Base-by-base conservation (phyloP, 163 green algal species). In the Coccomyxa subellipsoidea region DNA sequence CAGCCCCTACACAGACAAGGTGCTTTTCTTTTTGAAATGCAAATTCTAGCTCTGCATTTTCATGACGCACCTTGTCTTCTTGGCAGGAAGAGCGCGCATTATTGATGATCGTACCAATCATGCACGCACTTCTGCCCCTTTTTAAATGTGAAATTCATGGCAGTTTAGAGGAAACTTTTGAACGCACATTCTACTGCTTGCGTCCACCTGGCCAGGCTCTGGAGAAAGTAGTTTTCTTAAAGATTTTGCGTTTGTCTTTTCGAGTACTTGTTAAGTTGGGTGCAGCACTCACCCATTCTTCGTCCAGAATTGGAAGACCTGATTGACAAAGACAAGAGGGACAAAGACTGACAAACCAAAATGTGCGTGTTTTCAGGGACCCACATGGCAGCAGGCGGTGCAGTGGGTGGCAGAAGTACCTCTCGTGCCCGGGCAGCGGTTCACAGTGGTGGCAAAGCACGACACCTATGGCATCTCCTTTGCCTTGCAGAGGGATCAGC, bases 391-490 rank as follows among this genome's bases (percentile, higher is more conserved):
- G 85, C 90, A 96, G 84, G 91, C 93, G 32, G 88, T 96, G 32
- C 91, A 95, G 80, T 92, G 85, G 79, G 32, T 96, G 59, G 54
- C 82, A 8, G 92, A 95, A 85, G 38, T 90, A 35, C 37, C 6
- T 9, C 85, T 94, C 54, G 15, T 36, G 23, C 36, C 69, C 4
- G 90, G 90, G 7, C 69, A 87, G 23, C 32, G 10, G 9, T 70
- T 93, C 36, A 36, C 38, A 25, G 21, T 96, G 23, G 75, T 53
- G 9, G 92, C 89, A 6, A 86, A 76, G 18, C 93, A 96, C 47
- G 93, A 96, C 88, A 95, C 89, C 21, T 96, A 96, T 81, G 83
- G 81, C 36, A 90, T 96, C 73, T 88, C 79, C 47, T 95, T 94
- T 54, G 25, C 0, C 18, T 27, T 77, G 66, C 66, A 34, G 29